Percentiles rank a stretch among this genome's conserved stretches.
Conservation (phyloP, 2,329 filamentous ascomycete species). For the Verticillium klebahnii region DNA sequence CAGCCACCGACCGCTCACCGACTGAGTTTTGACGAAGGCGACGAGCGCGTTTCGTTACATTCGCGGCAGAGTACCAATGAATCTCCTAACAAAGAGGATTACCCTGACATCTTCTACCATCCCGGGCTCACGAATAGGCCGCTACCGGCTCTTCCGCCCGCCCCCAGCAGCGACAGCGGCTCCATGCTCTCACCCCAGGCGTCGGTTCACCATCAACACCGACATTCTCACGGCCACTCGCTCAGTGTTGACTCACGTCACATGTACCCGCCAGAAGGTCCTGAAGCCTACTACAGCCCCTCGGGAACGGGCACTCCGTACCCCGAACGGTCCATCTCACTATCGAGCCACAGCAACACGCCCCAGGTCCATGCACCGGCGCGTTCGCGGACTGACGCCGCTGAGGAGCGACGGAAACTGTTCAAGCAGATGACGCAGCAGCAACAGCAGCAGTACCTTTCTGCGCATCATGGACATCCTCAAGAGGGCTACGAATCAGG, state of each 20-base stretch:
- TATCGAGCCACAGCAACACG: slow-evolving; percentile 76
- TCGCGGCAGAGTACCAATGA: slow-evolving; percentile 57
- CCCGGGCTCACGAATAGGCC: slow-evolving; percentile 67
- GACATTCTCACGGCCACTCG: slow-evolving; percentile 43
- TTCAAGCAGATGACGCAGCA: slow-evolving; percentile 45
- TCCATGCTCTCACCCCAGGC: slow-evolving; percentile 44
- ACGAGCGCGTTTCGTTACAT: slow-evolving; percentile 63
- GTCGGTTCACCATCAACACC: slow-evolving; percentile 21
- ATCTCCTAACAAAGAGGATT: slow-evolving; percentile 65
- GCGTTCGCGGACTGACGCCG: slow-evolving; percentile 90
- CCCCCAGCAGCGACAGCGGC: slow-evolving; percentile 56
- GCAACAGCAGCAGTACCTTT: slow-evolving; percentile 45
- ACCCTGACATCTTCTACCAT: slow-evolving; percentile 91
- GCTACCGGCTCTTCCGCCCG: slow-evolving; percentile 54
- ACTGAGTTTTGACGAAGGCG: slow-evolving; percentile 88
- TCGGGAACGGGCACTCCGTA: background rate
- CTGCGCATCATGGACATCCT: slow-evolving; percentile 44
- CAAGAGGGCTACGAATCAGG: slow-evolving; percentile 55
- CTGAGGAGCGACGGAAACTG: slow-evolving; percentile 59
- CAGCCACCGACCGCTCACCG: slow-evolving; percentile 69
- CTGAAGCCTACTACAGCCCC: slow-evolving; percentile 44
- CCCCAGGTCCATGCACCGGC: slow-evolving; percentile 78
- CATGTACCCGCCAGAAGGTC: slow-evolving; percentile 31
- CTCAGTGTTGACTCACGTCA: slow-evolving; percentile 41
- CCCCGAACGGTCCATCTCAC: slow-evolving; percentile 71